Evolutionary conservation across 208 protist genomes (phyloP), one percentile per base, ranked within the genome.

Genomic region (Crithidia expoeki): DNA sequence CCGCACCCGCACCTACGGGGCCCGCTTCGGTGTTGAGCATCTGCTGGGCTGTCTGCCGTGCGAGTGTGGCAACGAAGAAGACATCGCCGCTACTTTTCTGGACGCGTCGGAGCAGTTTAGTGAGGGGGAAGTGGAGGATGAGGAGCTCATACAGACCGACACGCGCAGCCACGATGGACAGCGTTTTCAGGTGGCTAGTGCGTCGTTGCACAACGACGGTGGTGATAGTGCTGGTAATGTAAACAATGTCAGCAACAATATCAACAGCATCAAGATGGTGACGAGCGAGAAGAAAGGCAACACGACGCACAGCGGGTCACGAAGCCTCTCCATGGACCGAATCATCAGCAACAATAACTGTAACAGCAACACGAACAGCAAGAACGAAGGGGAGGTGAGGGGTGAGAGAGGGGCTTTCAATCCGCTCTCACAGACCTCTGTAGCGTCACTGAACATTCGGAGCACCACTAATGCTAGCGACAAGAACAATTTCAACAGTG

Each of bases 11-110:
- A 50, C 49, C 23, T 82, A 86, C 59, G 76, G 80, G 40, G 65
- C 69, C 17, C 81, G 76, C 38, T 86, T 80, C 27, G 75, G 72
- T 10, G 65, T 77, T 28, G 55, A 76, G 68, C 71, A 77, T 25
- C 28, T 66, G 27, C 71, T 76, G 7, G 51, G 56, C 14, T 56
- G 63, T 2, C 51, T 81, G 57, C 68, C 60, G 38, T 30, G 55
- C n/a, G 52, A 70, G 52, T 53, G 55, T 0, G 27, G 34, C n/a
- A 61, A 30, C 53, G 60, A 47, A 16, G 61, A 38, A 4, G 68
- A 73, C 28, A 50, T 25, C 9, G 71, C 51, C 5, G 46, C 65
- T n/a, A 11, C 53, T 19, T 57, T 65, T 34, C 21, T 53, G 14
- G 60, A 55, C 4, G 32, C 27, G 14, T 66, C 46, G 21, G 60